Base-by-base conservation (phyloP, 805 yeast genomes). In the Kuraishia cidri region DNA sequence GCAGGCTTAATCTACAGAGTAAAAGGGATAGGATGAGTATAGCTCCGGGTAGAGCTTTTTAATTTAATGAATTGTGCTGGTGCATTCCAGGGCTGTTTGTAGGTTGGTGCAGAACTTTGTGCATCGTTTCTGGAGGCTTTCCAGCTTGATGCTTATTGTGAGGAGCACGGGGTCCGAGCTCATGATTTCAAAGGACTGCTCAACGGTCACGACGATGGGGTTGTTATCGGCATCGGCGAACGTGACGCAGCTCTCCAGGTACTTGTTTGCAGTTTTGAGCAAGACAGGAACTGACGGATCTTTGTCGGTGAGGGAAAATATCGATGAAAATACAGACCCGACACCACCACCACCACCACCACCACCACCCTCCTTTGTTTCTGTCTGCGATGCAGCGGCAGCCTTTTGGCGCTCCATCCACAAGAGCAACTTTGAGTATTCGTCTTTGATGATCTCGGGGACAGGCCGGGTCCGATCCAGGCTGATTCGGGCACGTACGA, bases 81-180 rank as follows among this genome's bases (percentile, higher is more conserved):
- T 23, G 13, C 18, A 24, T 14, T 35, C 36, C 12, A 37, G 25
- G 2, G 35, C 36, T 10, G 16, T 33, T 7, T 36, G 30, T 29
- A 38, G 29, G 26, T 38, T 41, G 5, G 31, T 26, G 34, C 37
- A 34, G 21, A 36, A 61, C 27, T 63, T 55, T 37, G 60, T 47
- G 15, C 69, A 53, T 31, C 65, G 52, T 37, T 66, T 66, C 47
- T 79, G 84, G 26, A 80, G 53, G 29, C 78, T 70, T 35, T 69
- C 79, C 38, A 81, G 57, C 45, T 80, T 80, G 4, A 81, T 69
- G 40, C 73, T 66, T 2, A 78, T 67, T 31, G 80, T 71, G 24
- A 79, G 60, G 33, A 81, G 50, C 6, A 72, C 64, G 3, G 88
- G 88, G 44, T 81, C 90, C 16, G 81, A 76, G 3, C 79, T 69